phyloP scores from a whole-genome alignment of 805 yeast species.

The Myxozyma kluyveri region DNA sequence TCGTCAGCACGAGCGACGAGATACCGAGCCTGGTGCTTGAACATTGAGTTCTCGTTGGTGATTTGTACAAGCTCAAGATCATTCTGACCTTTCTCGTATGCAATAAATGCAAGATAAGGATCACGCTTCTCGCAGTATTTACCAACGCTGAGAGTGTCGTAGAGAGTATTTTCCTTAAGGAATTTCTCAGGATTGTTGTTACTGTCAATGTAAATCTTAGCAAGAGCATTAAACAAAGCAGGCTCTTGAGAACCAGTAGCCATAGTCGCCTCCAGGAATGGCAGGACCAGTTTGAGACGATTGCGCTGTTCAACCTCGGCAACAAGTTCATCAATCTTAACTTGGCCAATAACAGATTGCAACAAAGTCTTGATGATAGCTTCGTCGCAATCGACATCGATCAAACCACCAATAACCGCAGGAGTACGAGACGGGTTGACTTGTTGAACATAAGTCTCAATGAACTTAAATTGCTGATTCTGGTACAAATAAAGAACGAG shows the following conservation, averaged over 20 bases:
- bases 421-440: conserved; percentile 96
- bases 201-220: conserved; percentile 95
- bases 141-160: conserved; percentile 94
- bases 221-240: conserved; percentile 90
- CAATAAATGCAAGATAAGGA: conserved; percentile 95
- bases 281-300: conserved; percentile 83
- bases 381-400: conserved; percentile 98
- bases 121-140: conserved; percentile 98
- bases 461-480: conserved; percentile 91
- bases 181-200: conserved; percentile 97
- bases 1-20: conserved; percentile 84
- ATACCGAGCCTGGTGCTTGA: conserved; percentile 98
- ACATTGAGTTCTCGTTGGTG: conserved; percentile 97
- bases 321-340: conserved; percentile 85
- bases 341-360: conserved; percentile 86
- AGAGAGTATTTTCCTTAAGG: conserved; percentile 82
- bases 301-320: conserved; percentile 96
- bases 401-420: conserved; percentile 90
- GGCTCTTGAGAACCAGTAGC: conserved; percentile 73
- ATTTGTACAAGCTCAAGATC: conserved; percentile 85
- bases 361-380: conserved; percentile 74
- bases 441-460: conserved; percentile 96
- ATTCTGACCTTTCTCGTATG: conserved; percentile 91
- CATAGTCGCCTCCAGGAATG: conserved; percentile 86
- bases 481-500: conserved; percentile 89